phyloP scores from a whole-genome alignment of 2,329 filamentous ascomycete genomes.

The Anisogramma anomala region DNA sequence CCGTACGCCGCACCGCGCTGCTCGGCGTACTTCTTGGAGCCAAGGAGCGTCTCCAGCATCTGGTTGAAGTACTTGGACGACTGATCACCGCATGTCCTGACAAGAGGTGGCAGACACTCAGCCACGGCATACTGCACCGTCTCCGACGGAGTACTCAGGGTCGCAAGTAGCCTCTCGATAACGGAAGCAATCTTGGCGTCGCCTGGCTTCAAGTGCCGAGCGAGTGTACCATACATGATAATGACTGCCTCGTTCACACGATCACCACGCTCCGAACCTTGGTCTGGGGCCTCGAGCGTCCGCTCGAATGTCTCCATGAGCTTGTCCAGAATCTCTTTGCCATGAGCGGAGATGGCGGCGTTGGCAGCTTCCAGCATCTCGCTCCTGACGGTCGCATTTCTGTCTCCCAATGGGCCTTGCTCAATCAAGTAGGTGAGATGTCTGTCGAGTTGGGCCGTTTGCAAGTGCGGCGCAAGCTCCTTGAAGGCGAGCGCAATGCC shows the following conservation, averaged over 20 bases:
- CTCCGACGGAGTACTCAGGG: slow-evolving; percentile 88
- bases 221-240: slow-evolving; percentile 90
- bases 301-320: slow-evolving; percentile 88
- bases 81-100: slow-evolving; percentile 68
- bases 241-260: slow-evolving; percentile 94
- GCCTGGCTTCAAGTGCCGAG: slow-evolving; percentile 72
- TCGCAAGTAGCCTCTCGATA: slow-evolving; percentile 72
- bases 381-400: slow-evolving; percentile 61
- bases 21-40: slow-evolving; percentile 82
- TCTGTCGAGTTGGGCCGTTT: slow-evolving; percentile 55
- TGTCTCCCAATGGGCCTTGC: slow-evolving; percentile 76
- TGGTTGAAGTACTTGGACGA: slow-evolving; percentile 69
- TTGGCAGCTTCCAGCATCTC: slow-evolving; percentile 91
- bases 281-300: slow-evolving; percentile 76
- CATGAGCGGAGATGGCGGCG: slow-evolving; percentile 67
- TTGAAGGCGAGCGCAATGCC: slow-evolving; percentile 81
- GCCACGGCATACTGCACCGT: slow-evolving; percentile 95
- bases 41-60: slow-evolving; percentile 70
- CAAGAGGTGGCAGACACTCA: slow-evolving; percentile 83
- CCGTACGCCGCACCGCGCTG: slow-evolving; percentile 92
- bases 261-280: slow-evolving; percentile 69
- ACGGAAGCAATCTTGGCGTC: slow-evolving; percentile 82
- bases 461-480: slow-evolving; percentile 62
- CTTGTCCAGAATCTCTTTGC: slow-evolving; percentile 70
- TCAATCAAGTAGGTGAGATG: slow-evolving; percentile 82